A percentile compares a stretch with the other conserved stretches of the same genome.
Evolutionary conservation across 495 filamentous ascomycete genomes (phyloP).

Genomic region (Venustampulla echinocandica): DNA sequence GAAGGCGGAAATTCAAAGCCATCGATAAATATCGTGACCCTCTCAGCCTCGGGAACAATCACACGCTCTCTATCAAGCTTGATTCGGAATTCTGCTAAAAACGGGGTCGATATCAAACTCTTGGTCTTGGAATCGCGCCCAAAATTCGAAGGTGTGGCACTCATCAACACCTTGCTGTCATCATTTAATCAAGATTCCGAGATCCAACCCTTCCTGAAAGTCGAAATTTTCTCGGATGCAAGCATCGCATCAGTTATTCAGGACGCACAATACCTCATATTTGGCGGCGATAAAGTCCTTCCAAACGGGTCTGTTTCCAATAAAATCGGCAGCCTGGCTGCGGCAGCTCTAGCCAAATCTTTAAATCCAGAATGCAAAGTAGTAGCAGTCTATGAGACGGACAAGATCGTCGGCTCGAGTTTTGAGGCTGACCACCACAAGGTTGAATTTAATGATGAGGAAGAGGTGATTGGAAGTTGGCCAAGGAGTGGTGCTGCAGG

Average conservation of each 20-base stretch:
- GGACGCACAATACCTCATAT: conserved; percentile 42
- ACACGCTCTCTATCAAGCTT: conserved; percentile 24
- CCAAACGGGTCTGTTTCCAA: conserved; percentile 50
- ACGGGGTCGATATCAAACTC: conserved; percentile 36
- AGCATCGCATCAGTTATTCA: conserved; percentile 42
- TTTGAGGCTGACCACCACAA: conserved; percentile 20
- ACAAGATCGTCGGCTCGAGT: conserved; percentile 48
- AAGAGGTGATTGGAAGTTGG: conserved; percentile 43
- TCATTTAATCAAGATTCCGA: conserved; percentile 21
- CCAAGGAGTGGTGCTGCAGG: neutral
- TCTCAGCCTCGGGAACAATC: conserved; percentile 56
- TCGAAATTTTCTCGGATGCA: conserved; percentile 54
- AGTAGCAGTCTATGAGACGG: conserved; percentile 46
- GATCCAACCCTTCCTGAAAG: conserved; percentile 18
- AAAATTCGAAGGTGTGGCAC: conserved; percentile 51
- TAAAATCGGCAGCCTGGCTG: conserved; percentile 55
- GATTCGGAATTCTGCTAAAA: neutral
- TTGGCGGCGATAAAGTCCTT: conserved; percentile 57
- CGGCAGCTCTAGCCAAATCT: conserved; percentile 40
- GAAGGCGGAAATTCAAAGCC: neutral
- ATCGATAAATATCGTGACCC: conserved; percentile 40
- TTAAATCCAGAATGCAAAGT: conserved; percentile 36
- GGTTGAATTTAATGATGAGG: conserved; percentile 24
- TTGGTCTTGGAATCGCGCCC: conserved; percentile 59
- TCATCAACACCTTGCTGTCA: conserved; percentile 40